Evolutionary conservation across 345 rosid genomes (phyloP), one percentile per base, ranked within the genome.

Genomic region (Populus davidiana): DNA sequence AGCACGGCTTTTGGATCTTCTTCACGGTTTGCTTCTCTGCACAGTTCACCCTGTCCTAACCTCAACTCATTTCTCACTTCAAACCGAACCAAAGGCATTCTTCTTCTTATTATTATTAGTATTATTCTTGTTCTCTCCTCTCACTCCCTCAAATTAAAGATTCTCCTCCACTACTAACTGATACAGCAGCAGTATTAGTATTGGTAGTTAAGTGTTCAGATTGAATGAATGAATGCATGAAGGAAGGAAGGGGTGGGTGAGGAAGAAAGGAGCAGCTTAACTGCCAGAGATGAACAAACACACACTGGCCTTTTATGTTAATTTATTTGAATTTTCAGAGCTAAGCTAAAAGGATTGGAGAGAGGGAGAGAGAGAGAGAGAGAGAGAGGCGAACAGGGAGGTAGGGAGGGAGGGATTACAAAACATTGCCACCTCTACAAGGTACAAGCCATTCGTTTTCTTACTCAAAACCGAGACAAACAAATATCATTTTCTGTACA

Each of bases 1-100:
- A 96, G 94, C 56, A 89, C 82, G 33, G 86, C 90, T 39, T 91
- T 91, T 20, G 99, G 98, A 81, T 96, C 97, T 73, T 92, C 97
- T 73, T 93, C 97, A 62, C 83, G 77, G 83, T 88, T 81, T 16
- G 86, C 92, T 70, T 84, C 83, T 70, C 52, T 82, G 78, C 85
- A 88, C 29, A 91, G 88, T 82, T 88, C 86, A 13, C 92, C 86
- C 65, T 86, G 88, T 59, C 87, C 92, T 64, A 87, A 72, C 59
- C 88, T 83, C 79, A 82, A 90, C 86, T 89, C 96, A 83, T 92
- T 93, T 83, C 88, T 86, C 39, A 96, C 89, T 80, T 81, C 81
- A 72, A 88, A 86, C 90, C 99, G 85, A 69, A 86, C 87, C 80
- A 92, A 31, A 59, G 99, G 93, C 99, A 93, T 93, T 82, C 52